Evolutionary conservation across 305 asterid genomes (phyloP), one percentile per base, ranked within the genome.

Genomic region (Petunia hybrid): DNA sequence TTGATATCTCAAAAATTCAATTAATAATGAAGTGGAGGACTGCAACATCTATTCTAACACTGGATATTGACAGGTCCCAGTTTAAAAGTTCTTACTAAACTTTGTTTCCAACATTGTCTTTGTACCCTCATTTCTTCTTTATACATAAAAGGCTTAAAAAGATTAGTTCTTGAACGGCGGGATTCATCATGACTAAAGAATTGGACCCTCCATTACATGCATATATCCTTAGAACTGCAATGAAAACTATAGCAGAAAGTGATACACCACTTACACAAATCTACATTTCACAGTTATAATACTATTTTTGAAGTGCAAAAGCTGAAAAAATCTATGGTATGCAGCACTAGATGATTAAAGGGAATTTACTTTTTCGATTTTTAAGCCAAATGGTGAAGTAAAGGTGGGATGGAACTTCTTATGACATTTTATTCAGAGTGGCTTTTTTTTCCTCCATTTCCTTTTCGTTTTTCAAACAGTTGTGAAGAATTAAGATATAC

Each of bases 131-230:
- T 80, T 82, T 60, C 14, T 35, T 46, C 79, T 83, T 81, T 68
- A 53, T 77, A 76, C 80, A 79, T 78, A 80, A 87, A 86, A 82
- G 82, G 82, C 35, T 41, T 62, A 16, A 76, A 77, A 85, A 85
- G 85, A 73, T 46, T 68, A 71, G 83, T 84, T 85, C 85, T 86
- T 86, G 92, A 88, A 85, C 95, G 95, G 98, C 98, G 91, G 74
- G 92, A 78, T 85, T 88, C 87, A 91, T 91, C 22, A 93, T 93
- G 89, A 89, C 90, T 48, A 2, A 65, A 59, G 69, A 84, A 66
- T 31, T 13, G 91, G 94, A 75, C 90, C 96, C 92, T 81, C 90
- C 84, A 43, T 76, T 40, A 66, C 51, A 40, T 64, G 2, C 31
- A 39, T n/a, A 51, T 42, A 22, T 76, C 45, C 81, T 78, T 67